Percentiles rank a stretch among this genome's conserved stretches.
phyloP scores from a whole-genome alignment of 2,329 filamentous ascomycete genomes.

The Colletotrichum lentis region DNA sequence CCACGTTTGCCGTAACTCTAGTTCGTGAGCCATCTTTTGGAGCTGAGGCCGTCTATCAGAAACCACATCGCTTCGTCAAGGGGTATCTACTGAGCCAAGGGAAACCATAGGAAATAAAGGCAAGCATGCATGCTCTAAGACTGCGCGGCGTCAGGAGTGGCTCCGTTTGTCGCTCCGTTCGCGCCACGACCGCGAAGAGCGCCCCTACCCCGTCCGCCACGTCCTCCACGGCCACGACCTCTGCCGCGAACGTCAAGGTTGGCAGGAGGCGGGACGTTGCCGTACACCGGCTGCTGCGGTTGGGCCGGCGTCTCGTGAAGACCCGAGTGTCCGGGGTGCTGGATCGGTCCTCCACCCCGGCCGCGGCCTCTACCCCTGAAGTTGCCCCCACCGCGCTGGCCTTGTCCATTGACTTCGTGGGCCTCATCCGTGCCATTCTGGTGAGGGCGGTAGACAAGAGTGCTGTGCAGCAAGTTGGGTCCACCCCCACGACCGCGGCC shows the following conservation, averaged over 20 bases:
- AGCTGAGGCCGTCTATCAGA: conserved; percentile 26
- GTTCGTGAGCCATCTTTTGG: conserved; percentile 1
- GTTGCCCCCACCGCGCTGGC: conserved; percentile 40
- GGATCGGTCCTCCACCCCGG: conserved; percentile 31
- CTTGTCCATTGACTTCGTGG: conserved; percentile 45
- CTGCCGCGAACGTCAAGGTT: conserved; percentile 59
- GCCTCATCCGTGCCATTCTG: conserved; percentile 43
- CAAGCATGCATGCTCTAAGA: background rate
- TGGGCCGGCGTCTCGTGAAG: conserved; percentile 39
- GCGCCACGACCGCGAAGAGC: conserved; percentile 49
- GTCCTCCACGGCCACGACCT: conserved; percentile 49
- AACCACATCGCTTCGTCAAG: conserved; percentile 25
- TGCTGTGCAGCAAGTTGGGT: conserved; percentile 60
- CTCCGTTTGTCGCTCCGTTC: conserved; percentile 14
- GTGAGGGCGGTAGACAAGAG: conserved; percentile 59
- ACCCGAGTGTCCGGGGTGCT: conserved; percentile 26
- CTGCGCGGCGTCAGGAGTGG: conserved; percentile 6
- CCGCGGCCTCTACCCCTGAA: conserved; percentile 35
- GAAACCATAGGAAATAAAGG: background rate
- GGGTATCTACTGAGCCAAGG: conserved; percentile 25
- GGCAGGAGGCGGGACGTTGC: conserved; percentile 68
- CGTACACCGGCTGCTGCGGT: conserved; percentile 50
- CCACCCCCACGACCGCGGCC: conserved; percentile 46
- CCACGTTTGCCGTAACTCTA: conserved; percentile 11
- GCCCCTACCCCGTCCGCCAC: conserved; percentile 45